phyloP scores from a whole-genome alignment of 1,284 basidiomycete genomes.

The Exsudoporus floridanus region DNA sequence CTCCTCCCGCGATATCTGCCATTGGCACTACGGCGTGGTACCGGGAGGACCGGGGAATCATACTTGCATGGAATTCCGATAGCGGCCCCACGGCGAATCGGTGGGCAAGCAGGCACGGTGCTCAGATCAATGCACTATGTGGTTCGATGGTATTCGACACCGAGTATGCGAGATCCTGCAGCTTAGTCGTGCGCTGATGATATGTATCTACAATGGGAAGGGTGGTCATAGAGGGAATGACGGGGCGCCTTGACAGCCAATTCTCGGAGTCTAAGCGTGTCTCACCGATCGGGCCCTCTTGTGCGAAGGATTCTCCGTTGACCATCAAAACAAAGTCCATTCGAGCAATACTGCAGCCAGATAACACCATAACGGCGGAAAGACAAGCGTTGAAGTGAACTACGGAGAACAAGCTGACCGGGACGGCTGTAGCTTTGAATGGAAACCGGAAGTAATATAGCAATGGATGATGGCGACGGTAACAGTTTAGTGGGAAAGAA shows the following conservation, averaged over 20 bases:
- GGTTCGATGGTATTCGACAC: not conserved
- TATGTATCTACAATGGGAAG: conserved; percentile 2
- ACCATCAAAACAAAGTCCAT: conserved; percentile 16
- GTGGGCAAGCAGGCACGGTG: not conserved
- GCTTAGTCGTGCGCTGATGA: not conserved
- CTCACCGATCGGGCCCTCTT: not conserved
- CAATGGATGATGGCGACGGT: conserved; percentile 5
- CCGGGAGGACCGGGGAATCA: not conserved
- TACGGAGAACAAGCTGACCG: not conserved
- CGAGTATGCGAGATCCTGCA: not conserved
- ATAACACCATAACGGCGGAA: not conserved
- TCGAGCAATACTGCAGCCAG: not conserved
- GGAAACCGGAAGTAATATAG: conserved; percentile 8
- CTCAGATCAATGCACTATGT: not conserved
- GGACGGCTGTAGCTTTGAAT: not conserved
- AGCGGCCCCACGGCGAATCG: conserved; percentile 6
- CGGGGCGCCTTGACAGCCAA: not conserved
- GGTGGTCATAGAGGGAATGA: not conserved
- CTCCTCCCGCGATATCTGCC: conserved; percentile 5
- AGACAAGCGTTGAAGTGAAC: not conserved
- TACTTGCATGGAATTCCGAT: not conserved
- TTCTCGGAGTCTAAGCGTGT: not conserved
- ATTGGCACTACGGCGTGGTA: conserved; percentile 3
- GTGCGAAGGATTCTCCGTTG: conserved; percentile 5
- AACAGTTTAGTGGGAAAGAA: conserved; percentile 14